Evolutionary conservation across 345 rosid species (phyloP), one percentile per base, ranked within the genome.

Genomic region (Linum trigynum): DNA sequence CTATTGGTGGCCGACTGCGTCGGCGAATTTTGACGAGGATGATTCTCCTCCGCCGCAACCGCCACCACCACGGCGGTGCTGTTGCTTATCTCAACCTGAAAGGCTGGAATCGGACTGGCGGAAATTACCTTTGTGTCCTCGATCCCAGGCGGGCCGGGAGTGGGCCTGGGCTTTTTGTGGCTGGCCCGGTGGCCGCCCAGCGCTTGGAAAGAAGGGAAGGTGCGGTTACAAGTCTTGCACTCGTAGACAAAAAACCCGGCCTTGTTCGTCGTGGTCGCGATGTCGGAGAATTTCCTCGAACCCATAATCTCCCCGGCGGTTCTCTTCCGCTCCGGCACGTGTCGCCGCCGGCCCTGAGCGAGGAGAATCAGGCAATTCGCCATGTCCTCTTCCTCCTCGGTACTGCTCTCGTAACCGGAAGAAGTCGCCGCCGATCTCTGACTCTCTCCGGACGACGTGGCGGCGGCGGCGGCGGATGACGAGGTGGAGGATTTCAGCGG

Each of bases 131-230:
- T 15, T 7, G 7, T 48, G 14, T 3, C 53, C 53, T 48, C 53
- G 3, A 3, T 5, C 53, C 14, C 53, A 9, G 14, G 3, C 3
- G 53, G 53, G 53, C 53, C 53, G 15, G 53, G 3, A 48, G 9
- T 48, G 32, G 48, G 63, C 76, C 80, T 89, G 0, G 90, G 96
- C 72, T 95, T 95, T 86, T 85, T 95, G 63, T 95, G 99, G 73
- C 99, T 95, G 0, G 99, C 97, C 67, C 99, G 79, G 43, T 95
- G 99, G n/a, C 99, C 99, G 0, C 99, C 99, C 16, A 95, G 83
- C 32, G 99, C 99, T 78, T 95, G 99, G 55, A 95, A 95, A 2
- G 99, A 95, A 1, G 92, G 91, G 65, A 95, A 95, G 0, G 86
- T 85, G 48, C 88, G 74, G 76, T 78, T 84, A 73, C 99, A 95